These are phyloP conservation scores for Zygotorulaspora sp. DNA, from an alignment of 805 yeast species.

Conservation along the genomic window DNA sequence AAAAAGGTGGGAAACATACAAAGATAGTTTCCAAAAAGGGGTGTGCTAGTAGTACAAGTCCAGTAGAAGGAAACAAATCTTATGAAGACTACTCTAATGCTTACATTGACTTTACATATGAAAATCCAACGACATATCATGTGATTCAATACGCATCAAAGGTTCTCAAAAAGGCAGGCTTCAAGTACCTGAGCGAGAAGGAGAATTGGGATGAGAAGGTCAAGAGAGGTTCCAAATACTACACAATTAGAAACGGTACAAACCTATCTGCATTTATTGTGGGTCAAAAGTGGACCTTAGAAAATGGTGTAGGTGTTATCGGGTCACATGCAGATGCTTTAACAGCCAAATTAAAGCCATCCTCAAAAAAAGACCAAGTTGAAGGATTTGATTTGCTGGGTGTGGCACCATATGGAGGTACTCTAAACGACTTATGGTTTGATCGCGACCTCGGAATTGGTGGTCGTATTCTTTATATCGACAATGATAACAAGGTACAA, in stretches of 20 bases:
- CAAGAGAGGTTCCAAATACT: constrained; percentile 41
- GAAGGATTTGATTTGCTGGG: constrained; percentile 79
- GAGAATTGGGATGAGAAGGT: constrained; percentile 34
- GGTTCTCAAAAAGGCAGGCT: constrained; percentile 55
- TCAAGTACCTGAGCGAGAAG: constrained; percentile 60
- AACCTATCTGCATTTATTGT: constrained; percentile 64
- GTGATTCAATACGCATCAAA: constrained; percentile 51
- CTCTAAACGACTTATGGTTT: constrained; percentile 62
- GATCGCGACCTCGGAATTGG: constrained; percentile 85
- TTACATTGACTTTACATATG: constrained; percentile 67
- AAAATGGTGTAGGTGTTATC: constrained; percentile 61
- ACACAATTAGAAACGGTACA: constrained; percentile 64
- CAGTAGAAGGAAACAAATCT: constrained; percentile 2
- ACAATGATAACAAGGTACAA: constrained; percentile 34
- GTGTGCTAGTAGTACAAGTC: background rate
- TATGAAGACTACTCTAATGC: constrained; percentile 37
- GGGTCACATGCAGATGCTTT: constrained; percentile 77
- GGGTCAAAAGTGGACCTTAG: constrained; percentile 62
- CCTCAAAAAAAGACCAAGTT: constrained; percentile 52
- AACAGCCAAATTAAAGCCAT: constrained; percentile 66
- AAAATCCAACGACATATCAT: constrained; percentile 72
- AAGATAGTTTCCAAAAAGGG: constrained; percentile 1
- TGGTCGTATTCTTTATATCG: constrained; percentile 62
- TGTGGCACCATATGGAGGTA: constrained; percentile 80
- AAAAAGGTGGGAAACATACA: constrained; percentile 8